Conservation (phyloP, 257 asterid genomes). For the Henckelia pumila region DNA sequence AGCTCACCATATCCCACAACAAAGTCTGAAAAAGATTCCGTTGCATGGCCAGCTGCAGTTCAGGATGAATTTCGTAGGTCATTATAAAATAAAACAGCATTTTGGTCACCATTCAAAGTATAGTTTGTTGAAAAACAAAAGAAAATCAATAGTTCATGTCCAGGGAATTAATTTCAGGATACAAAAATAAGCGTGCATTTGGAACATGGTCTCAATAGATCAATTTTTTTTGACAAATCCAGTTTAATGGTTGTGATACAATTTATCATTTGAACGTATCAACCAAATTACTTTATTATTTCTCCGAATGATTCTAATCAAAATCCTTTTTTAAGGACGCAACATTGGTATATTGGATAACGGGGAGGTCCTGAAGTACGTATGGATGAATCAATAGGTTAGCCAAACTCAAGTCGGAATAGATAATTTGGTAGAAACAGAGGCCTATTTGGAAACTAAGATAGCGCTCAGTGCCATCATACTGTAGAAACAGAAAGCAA, state of each 20-base stretch:
- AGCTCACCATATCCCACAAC: conserved; percentile 98
- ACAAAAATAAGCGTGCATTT: not conserved
- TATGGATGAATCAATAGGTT: not conserved
- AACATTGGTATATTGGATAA: too few species aligned
- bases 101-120: not conserved
- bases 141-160: conserved; percentile 5
- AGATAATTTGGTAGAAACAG: too few species aligned
- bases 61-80: conserved; percentile 23
- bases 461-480: not conserved
- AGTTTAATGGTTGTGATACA: not conserved
- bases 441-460: not conserved
- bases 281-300: too few species aligned
- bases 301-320: too few species aligned
- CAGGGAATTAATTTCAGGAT: not conserved
- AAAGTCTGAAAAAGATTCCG: conserved; percentile 97
- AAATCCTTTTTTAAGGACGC: too few species aligned
- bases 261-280: too few species aligned
- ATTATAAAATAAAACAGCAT: not conserved
- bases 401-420: not conserved
- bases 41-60: conserved; percentile 94
- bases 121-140: conserved; percentile 10
- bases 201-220: not conserved
- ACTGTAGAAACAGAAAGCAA: not conserved
- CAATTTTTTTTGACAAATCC: too few species aligned
- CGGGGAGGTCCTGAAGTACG: too few species aligned